These are phyloP conservation scores for Amaranthus hypochondriacus DNA, from an alignment of 148 eudicot species.

Conservation along the genomic window DNA sequence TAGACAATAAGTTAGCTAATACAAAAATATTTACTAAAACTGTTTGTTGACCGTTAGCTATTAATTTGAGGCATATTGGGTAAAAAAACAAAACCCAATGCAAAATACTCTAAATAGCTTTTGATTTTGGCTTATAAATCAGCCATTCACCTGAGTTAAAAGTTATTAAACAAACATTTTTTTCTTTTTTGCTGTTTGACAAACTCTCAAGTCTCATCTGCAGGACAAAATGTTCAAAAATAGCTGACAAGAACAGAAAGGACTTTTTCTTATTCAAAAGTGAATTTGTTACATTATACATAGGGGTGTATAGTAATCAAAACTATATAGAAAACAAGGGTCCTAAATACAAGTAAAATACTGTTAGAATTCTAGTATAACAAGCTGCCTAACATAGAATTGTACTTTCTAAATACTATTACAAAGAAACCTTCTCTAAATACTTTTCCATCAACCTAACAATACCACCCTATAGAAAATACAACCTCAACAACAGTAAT, in stretches of 20 bases:
- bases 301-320: constrained; percentile 3
- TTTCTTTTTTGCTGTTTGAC: no score
- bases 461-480: constrained; percentile 1
- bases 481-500: constrained; percentile 14
- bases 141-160: no score
- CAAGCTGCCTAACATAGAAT: constrained; percentile 6
- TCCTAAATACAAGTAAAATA: not conserved
- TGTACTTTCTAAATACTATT: not conserved
- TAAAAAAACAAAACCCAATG: no score
- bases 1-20: no score
- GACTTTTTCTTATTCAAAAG: constrained; percentile 5
- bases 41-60: no score
- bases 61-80: no score
- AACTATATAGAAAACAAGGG: not conserved
- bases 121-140: no score
- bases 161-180: no score
- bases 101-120: no score
- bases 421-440: constrained; percentile 5
- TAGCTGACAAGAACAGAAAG: not conserved
- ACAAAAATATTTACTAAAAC: no score
- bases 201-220: no score
- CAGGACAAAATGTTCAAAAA: not conserved
- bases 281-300: constrained; percentile 17
- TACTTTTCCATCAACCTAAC: constrained; percentile 23
- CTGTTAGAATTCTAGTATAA: constrained; percentile 11